Conservation (phyloP, 208 protist species). For the Acanthamoeba royreba region DNA sequence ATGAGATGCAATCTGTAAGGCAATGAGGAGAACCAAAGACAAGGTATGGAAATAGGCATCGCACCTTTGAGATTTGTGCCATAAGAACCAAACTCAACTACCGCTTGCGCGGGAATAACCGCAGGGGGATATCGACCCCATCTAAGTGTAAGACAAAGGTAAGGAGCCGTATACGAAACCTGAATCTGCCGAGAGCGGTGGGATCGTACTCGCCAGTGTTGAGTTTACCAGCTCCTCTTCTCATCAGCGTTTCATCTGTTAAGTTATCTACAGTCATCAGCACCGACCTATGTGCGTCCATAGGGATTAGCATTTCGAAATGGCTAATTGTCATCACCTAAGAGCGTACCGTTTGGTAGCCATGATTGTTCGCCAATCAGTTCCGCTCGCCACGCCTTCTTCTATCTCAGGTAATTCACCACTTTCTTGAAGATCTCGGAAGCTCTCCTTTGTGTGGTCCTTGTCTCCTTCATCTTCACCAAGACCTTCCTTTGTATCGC, state of each 20-base stretch:
- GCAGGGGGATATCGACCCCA: neutral
- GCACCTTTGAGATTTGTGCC: neutral
- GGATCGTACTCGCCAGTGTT: neutral
- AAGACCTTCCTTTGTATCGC: neutral
- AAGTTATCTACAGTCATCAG: conserved; percentile 1
- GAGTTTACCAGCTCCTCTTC: neutral
- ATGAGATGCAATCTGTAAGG: neutral
- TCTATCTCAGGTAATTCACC: no score
- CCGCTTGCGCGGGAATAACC: neutral
- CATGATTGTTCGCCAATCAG: neutral
- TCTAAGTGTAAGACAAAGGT: neutral
- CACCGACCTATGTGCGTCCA: neutral
- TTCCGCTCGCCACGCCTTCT: neutral
- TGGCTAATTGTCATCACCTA: no score
- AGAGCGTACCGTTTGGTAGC: neutral
- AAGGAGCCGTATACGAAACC: neutral
- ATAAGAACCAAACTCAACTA: neutral
- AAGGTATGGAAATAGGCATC: neutral
- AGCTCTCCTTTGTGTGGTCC: neutral
- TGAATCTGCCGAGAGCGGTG: neutral
- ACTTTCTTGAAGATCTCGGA: no score
- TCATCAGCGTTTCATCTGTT: neutral
- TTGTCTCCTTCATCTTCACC: neutral
- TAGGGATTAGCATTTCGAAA: no score
- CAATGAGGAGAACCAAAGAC: neutral